Conservation (phyloP, 2,329 filamentous ascomycete genomes). For the Fusarium pseudocircinatum region DNA sequence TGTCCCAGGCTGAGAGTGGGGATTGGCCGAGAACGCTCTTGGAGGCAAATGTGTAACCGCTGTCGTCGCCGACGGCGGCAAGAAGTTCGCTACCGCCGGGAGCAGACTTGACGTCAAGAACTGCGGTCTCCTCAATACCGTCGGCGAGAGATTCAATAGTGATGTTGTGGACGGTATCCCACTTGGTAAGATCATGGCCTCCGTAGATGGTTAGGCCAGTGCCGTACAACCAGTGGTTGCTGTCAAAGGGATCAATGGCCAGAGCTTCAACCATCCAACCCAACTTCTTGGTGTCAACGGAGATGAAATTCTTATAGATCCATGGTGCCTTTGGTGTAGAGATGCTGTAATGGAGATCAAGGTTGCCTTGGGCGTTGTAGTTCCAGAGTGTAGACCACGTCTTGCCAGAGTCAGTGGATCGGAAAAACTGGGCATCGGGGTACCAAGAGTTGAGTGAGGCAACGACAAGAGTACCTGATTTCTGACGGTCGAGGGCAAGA, state of each 20-base stretch:
- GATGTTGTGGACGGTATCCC: constrained; percentile 61
- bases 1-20: constrained; percentile 57
- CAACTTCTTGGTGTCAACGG: constrained; percentile 58
- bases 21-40: constrained; percentile 51
- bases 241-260: constrained; percentile 67
- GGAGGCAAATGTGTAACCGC: constrained; percentile 59
- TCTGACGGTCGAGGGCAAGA: constrained; percentile 61
- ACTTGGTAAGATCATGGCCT: constrained; percentile 64
- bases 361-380: constrained; percentile 57
- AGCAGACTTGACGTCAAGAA: constrained; percentile 59
- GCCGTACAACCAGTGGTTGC: constrained; percentile 69
- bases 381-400: constrained; percentile 65
- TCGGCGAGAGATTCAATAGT: constrained; percentile 61
- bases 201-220: constrained; percentile 66
- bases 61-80: constrained; percentile 61
- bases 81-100: constrained; percentile 62
- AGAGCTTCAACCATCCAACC: constrained; percentile 71
- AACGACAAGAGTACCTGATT: constrained; percentile 65
- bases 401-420: constrained; percentile 63
- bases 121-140: constrained; percentile 64
- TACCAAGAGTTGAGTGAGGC: constrained; percentile 68
- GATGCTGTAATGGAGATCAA: constrained; percentile 58
- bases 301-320: constrained; percentile 61
- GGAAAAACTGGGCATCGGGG: constrained; percentile 65
- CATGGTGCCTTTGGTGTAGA: constrained; percentile 61